Base-by-base conservation (phyloP, 2,329 filamentous ascomycete genomes). In the Ilyonectria destructans region DNA sequence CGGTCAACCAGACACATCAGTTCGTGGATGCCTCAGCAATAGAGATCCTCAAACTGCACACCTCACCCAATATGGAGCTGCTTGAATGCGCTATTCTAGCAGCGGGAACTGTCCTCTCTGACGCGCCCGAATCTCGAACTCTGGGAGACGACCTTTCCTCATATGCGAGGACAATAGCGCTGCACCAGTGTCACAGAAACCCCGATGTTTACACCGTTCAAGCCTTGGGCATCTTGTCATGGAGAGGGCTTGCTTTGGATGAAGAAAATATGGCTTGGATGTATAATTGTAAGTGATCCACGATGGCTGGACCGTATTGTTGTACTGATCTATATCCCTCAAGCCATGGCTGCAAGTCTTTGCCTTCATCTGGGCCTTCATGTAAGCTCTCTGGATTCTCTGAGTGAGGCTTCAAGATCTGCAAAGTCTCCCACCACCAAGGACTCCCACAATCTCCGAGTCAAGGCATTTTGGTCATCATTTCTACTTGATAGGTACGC, bases 231-330 rank as follows among this genome's bases (percentile, higher is more conserved):
- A 52, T 62, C 3, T 26, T 62, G 13, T 62, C 31, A 15, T 62
- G 58, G 58, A 35, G 58, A 7, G 58, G 55, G 35, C 48, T 62
- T 26, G 58, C 33, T 19, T 26, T 55, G 48, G 58, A 62, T 7
- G 15, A 62, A 26, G 58, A 62, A 17, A 62, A 62, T 13, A 62
- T 62, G 58, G 58, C 48, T 21, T 62, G 58, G 58, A 54, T 62
- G 58, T 62, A 62, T 45, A 62, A 62, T 31, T 62, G 58, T 62
- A 10, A 54, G 58, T 62, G 12, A 17, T 3, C 6, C n/a, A 49
- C 19, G n/a, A 55, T 35, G n/a, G 29, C 26, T 1, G 10, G 17
- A 55, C 6, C 21, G 19, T 29, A 12, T 23, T n/a, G 5, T 4
- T 19, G 8, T 31, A 40, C 29, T 40, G 12, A 51, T 15, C 12